A percentile compares a stretch with the other conserved stretches of the same genome.
Conservation (phyloP, 2,329 filamentous ascomycete genomes). For the Penicillium sp. region DNA sequence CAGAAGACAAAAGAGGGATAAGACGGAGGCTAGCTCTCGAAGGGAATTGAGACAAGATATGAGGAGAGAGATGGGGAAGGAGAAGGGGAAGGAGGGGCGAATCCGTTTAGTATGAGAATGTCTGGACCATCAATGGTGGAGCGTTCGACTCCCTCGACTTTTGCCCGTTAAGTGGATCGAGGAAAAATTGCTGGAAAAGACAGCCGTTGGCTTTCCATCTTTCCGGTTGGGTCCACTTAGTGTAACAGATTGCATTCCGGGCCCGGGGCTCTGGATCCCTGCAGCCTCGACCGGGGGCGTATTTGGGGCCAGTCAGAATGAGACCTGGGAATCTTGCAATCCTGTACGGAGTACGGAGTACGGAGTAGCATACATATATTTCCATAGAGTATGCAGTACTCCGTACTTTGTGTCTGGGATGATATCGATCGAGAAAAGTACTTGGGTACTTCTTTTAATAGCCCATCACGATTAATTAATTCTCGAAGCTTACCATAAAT, state of each 20-base stretch:
- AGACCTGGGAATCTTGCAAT: no score
- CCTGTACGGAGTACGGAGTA: no score
- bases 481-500: no score
- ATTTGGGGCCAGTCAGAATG: no score
- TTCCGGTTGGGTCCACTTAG: constrained; percentile 12
- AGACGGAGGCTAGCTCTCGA: constrained; percentile 9
- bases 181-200: constrained; percentile 4
- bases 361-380: no score
- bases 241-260: not conserved
- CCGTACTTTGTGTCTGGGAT: no score
- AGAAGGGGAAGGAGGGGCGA: constrained; percentile 4
- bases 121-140: not conserved
- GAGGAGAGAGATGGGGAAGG: not conserved
- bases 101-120: not conserved
- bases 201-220: constrained; percentile 19
- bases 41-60: not conserved
- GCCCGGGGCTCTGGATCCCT: not conserved
- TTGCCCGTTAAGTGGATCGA: constrained; percentile 7
- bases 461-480: no score
- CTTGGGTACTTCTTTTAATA: no score
- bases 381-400: no score
- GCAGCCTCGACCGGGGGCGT: no score
- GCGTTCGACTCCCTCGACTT: constrained; percentile 3
- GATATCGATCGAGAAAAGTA: no score
- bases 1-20: not conserved